Evolutionary conservation across 2,329 filamentous ascomycete genomes (phyloP).

Genomic region (Pyrenophora graminea): DNA sequence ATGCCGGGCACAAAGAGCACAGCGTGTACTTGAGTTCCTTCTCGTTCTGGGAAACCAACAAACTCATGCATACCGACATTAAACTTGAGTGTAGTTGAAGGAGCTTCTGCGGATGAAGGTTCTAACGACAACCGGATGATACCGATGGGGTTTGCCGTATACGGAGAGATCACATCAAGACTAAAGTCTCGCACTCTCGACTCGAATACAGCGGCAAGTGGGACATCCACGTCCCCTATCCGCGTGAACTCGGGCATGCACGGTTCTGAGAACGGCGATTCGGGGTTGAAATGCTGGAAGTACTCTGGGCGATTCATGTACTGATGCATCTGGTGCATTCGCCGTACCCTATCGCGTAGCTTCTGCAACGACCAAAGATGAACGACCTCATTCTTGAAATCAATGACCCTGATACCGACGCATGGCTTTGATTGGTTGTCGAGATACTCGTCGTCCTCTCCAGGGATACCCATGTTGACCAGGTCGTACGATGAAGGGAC

Average conservation of each 20-base stretch:
- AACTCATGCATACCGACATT: conserved; percentile 98
- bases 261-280: conserved; percentile 89
- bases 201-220: conserved; percentile 89
- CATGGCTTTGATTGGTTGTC: conserved; percentile 86
- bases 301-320: conserved; percentile 96
- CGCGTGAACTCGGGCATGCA: conserved; percentile 92
- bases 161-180: conserved; percentile 87
- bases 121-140: conserved; percentile 90
- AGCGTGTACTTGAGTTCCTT: conserved; percentile 93
- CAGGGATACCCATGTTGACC: conserved; percentile 85
- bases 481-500: conserved; percentile 95
- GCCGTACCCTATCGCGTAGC: conserved; percentile 79
- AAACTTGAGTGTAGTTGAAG: conserved; percentile 91
- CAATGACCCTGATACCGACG: conserved; percentile 85
- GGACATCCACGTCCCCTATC: conserved; percentile 90
- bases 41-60: conserved; percentile 89
- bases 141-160: conserved; percentile 87
- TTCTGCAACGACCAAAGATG: conserved; percentile 96
- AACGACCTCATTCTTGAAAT: conserved; percentile 83
- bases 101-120: conserved; percentile 89
- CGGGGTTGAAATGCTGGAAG: conserved; percentile 85
- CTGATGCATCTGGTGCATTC: conserved; percentile 97
- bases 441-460: conserved; percentile 81
- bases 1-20: conserved; percentile 94
- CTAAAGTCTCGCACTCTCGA: conserved; percentile 92